These are phyloP conservation scores for Beauveria medogensis DNA, from an alignment of 2,329 filamentous ascomycete genomes.

Conservation along the genomic window DNA sequence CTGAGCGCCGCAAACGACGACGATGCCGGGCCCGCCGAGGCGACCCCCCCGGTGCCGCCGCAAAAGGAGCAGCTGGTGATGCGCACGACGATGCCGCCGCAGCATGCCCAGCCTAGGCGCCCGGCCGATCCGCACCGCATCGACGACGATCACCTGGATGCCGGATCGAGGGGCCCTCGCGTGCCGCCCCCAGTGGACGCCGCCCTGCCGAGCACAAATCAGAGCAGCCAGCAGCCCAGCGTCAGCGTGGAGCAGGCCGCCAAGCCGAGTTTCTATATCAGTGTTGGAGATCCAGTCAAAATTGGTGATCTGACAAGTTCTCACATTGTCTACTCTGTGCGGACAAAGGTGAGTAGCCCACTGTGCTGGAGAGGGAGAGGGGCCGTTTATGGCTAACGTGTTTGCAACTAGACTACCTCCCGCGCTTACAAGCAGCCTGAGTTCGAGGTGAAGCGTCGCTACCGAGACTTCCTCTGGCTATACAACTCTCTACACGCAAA, in stretches of 20 bases:
- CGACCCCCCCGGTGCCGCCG: conserved; percentile 57
- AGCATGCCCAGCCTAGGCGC: conserved; percentile 34
- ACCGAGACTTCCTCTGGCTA: conserved; percentile 95
- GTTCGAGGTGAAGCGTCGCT: conserved; percentile 88
- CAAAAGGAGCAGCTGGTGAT: conserved; percentile 59
- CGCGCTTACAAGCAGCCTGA: conserved; percentile 91
- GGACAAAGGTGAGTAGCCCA: conserved; percentile 64
- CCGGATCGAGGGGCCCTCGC: conserved; percentile 41
- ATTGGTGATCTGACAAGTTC: conserved; percentile 94
- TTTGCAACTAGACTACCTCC: conserved; percentile 64
- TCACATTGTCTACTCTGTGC: conserved; percentile 94
- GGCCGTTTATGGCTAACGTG: conserved; percentile 12
- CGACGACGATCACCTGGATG: conserved; percentile 61
- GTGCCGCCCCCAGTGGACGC: conserved; percentile 58
- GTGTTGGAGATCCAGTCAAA: conserved; percentile 93
- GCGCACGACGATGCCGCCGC: conserved; percentile 45
- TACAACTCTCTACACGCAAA: conserved; percentile 92
- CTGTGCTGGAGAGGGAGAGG: not conserved
- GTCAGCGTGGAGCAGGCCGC: conserved; percentile 88
- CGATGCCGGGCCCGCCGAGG: conserved; percentile 31
- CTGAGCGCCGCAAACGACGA: conserved; percentile 57
- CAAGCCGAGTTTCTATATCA: conserved; percentile 84
- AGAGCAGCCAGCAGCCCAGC: conserved; percentile 59
- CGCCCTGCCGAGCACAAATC: conserved; percentile 43
- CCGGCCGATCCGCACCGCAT: conserved; percentile 55